Conservation (phyloP, 2,329 filamentous ascomycete species). For the Aspergillus proliferans region DNA sequence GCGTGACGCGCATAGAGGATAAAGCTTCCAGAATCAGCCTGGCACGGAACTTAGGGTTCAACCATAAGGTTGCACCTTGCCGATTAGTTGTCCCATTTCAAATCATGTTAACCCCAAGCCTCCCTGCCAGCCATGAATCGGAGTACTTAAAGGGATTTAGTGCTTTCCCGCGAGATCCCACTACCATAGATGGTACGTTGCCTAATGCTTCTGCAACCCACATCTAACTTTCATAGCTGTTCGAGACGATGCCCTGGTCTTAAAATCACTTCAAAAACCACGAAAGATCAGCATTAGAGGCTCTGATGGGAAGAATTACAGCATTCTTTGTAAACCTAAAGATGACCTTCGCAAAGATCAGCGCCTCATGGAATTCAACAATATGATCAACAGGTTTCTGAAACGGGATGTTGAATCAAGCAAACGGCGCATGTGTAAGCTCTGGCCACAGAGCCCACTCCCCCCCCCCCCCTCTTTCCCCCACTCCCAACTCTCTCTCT, state of each 20-base stretch:
- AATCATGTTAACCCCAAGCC: slow-evolving; percentile 70
- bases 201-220: neutral
- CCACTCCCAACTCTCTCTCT: neutral
- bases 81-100: slow-evolving; percentile 85
- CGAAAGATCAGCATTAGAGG: slow-evolving; percentile 82
- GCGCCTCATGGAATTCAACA: slow-evolving; percentile 98
- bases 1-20: slow-evolving; percentile 69
- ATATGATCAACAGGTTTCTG: slow-evolving; percentile 91
- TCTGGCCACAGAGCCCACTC: slow-evolving; percentile 1
- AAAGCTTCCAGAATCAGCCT: slow-evolving; percentile 69
- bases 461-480: no score
- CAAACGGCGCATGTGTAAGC: slow-evolving; percentile 68
- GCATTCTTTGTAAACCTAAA: slow-evolving; percentile 92
- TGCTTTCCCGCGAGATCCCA: slow-evolving; percentile 78
- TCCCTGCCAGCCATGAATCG: slow-evolving; percentile 67
- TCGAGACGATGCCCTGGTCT: slow-evolving; percentile 78
- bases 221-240: slow-evolving; percentile 46
- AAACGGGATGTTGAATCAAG: slow-evolving; percentile 88
- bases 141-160: slow-evolving; percentile 65
- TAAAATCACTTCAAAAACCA: slow-evolving; percentile 87
- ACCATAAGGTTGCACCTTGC: slow-evolving; percentile 73
- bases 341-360: slow-evolving; percentile 97
- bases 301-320: slow-evolving; percentile 81
- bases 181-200: slow-evolving; percentile 62
- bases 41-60: slow-evolving; percentile 72